Conservation (phyloP, 2,329 filamentous ascomycete species). For the Escovopsis sp. region DNA sequence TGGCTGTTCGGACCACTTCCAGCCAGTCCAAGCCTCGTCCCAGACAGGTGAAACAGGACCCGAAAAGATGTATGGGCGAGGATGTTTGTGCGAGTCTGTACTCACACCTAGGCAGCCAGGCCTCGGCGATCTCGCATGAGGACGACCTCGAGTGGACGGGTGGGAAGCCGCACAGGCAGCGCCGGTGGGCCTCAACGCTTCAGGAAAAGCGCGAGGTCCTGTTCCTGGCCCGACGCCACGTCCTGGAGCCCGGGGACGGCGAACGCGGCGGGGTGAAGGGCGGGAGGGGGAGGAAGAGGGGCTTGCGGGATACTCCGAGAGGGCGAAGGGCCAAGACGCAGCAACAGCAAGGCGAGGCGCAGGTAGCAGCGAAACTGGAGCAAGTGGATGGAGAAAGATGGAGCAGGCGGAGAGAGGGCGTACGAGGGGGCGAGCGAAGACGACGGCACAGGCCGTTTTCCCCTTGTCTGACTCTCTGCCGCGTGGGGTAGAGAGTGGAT, state of each 20-base stretch:
- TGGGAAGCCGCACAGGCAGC: not conserved
- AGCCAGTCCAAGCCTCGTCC: too few relatives aligned
- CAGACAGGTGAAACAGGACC: too few relatives aligned
- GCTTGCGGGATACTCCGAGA: slow-evolving; percentile 1
- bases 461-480: too few relatives aligned
- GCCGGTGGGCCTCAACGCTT: slow-evolving; percentile 3
- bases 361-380: not conserved
- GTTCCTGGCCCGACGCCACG: slow-evolving; percentile 19
- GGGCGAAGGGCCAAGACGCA: not conserved
- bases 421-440: too few relatives aligned
- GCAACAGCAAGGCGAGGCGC: not conserved
- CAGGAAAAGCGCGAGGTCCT: slow-evolving; percentile 10
- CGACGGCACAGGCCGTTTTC: too few relatives aligned
- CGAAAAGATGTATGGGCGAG: not conserved
- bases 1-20: not conserved
- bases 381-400: not conserved
- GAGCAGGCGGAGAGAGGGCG: not conserved
- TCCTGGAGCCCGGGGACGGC: slow-evolving; percentile 10
- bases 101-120: slow-evolving; percentile 4
- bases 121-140: not conserved
- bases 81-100: not conserved
- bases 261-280: not conserved
- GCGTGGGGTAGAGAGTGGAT: too few relatives aligned
- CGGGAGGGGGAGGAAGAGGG: not conserved
- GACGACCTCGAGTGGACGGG: too few relatives aligned